A percentile compares a stretch with the other conserved stretches of the same genome.
These are phyloP conservation scores for Capsicum rhomboideum DNA, from an alignment of 257 asterid species.

Conservation along the genomic window DNA sequence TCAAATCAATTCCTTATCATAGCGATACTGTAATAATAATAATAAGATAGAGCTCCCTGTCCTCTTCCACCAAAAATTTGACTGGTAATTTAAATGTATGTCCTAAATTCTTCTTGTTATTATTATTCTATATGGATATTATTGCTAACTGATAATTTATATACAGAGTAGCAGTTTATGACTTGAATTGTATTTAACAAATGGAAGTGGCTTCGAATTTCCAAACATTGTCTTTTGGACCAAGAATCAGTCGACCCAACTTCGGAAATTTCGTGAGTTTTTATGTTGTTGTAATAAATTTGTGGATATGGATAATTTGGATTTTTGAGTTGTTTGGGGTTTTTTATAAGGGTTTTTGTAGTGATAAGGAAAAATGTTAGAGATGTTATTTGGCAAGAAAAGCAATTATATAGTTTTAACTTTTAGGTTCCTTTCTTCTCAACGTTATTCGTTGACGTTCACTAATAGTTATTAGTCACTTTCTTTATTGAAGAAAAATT, in stretches of 20 bases:
- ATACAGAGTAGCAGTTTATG: conserved; percentile 21
- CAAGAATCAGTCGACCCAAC: conserved; percentile 9
- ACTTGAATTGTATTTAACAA: neutral
- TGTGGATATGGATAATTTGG: neutral
- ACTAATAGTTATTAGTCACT: too few relatives aligned
- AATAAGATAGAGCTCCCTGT: neutral
- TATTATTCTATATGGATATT: neutral
- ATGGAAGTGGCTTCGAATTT: conserved; percentile 42
- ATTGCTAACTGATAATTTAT: neutral
- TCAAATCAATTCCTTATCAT: neutral
- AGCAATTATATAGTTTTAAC: neutral
- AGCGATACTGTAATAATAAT: neutral
- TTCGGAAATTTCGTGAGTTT: conserved; percentile 25
- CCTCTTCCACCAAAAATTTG: neutral
- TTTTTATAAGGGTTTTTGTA: neutral
- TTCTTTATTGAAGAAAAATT: too few relatives aligned
- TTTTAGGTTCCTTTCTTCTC: neutral
- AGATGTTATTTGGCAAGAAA: neutral
- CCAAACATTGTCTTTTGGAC: conserved; percentile 22
- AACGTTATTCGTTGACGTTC: too few relatives aligned
- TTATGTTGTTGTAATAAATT: neutral
- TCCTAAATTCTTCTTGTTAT: neutral
- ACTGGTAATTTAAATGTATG: neutral
- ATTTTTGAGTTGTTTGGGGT: neutral
- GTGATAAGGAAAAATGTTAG: neutral